Percentiles rank a stretch among this genome's conserved stretches.
Evolutionary conservation across 768 basidiomycete species (phyloP).

Genomic region (Asterophora parasitica): DNA sequence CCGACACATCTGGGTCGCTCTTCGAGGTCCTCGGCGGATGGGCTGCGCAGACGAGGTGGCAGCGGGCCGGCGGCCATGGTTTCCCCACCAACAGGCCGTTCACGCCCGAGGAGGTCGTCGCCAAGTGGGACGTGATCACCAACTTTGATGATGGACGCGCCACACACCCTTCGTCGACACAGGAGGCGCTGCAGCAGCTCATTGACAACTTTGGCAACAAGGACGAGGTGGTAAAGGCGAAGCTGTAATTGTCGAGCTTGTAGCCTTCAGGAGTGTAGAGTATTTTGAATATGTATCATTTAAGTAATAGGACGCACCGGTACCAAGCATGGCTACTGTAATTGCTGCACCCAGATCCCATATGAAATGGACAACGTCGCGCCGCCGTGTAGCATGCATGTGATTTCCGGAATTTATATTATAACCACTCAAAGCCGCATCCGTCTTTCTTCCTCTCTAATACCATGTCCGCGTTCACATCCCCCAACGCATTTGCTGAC

Average conservation of each 20-base stretch:
- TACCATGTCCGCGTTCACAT: slow-evolving; percentile 36
- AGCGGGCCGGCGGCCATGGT: slow-evolving; percentile 79
- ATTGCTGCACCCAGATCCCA: too few relatives aligned
- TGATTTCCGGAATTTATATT: slow-evolving; percentile 16
- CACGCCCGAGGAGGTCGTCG: slow-evolving; percentile 74
- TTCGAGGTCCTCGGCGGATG: slow-evolving; percentile 91
- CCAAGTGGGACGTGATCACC: slow-evolving; percentile 81
- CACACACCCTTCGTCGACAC: slow-evolving; percentile 70
- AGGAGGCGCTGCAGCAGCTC: slow-evolving; percentile 73
- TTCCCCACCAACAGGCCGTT: slow-evolving; percentile 77
- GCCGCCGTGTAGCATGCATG: slow-evolving; percentile 17
- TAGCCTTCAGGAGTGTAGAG: not conserved
- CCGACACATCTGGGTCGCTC: slow-evolving; percentile 63
- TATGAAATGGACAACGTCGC: not conserved
- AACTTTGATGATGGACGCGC: slow-evolving; percentile 80
- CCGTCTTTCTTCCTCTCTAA: not conserved
- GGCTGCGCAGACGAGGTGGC: slow-evolving; percentile 91
- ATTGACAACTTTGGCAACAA: slow-evolving; percentile 51
- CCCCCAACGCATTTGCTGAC: slow-evolving; percentile 56
- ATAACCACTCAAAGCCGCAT: too few relatives aligned
- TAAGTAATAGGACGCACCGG: not conserved
- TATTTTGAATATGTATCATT: slow-evolving; percentile 2
- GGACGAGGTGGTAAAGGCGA: slow-evolving; percentile 41
- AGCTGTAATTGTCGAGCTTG: slow-evolving; percentile 35
- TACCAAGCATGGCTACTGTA: not conserved